Evolutionary conservation across 2,329 filamentous ascomycete species (phyloP), one percentile per base, ranked within the genome.

Genomic region (Verticillium longisporum): DNA sequence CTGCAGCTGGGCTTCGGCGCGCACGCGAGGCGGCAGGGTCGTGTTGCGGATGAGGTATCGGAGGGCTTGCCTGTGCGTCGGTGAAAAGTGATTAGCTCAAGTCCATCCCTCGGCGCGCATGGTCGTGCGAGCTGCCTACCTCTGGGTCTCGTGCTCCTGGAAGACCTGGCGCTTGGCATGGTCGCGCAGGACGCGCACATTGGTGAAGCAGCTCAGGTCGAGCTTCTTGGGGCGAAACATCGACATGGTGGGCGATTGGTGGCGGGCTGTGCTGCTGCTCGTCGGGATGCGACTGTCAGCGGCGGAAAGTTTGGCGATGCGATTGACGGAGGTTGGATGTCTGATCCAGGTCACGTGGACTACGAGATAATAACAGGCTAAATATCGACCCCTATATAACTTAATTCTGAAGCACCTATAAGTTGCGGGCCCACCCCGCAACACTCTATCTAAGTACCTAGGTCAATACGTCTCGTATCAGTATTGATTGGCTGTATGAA

Each of bases 81-180:
- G 7, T 11, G 31, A 11, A 13, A 54, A 45, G 10, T 11, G 33
- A 21, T 26, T 38, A 15, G 14, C 15, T 9, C n/a, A 14, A 32
- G 15, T 4, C 3, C 13, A 10, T 55, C 54, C 2, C 14, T 15
- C 54, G 89, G 79, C 97, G 97, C 69, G 90, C 88, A 45, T 94
- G 86, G 15, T 90, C 93, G 90, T 98, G 93, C 76, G 94, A 96
- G 65, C 36, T 55, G 65, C 75, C 65, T 80, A 96, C 93, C 94
- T 89, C 78, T 97, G 90, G 4, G 92, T 86, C 80, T 99, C 95
- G 72, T 89, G 81, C 73, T 92, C 83, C 72, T 89, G 90, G 71
- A 93, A 97, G 62, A 92, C 91, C 79, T 96, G 94, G 70, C 95
- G 90, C 85, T 98, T 99, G 60, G 92, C 93, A 79, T 98, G 92